Conservation (phyloP, 2,329 filamentous ascomycete species). For the Beauveria asiatica region DNA sequence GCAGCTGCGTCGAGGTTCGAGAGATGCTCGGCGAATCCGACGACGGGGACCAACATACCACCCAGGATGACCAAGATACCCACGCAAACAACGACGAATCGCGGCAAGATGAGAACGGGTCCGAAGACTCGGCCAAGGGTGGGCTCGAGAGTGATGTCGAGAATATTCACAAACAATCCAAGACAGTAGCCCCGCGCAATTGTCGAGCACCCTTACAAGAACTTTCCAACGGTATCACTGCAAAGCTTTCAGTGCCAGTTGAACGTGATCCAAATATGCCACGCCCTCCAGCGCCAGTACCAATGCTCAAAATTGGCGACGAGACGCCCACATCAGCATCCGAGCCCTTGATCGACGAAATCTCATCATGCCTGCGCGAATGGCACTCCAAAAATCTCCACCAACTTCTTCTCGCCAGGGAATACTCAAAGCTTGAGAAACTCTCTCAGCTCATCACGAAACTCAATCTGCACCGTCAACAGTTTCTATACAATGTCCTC, state of each 20-base stretch:
- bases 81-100: constrained; percentile 17
- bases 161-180: constrained; percentile 21
- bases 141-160: constrained; percentile 34
- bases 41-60: constrained; percentile 37
- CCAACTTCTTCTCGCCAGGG: constrained; percentile 73
- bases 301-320: constrained; percentile 95
- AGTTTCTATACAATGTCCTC: constrained; percentile 88
- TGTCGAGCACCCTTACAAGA: constrained; percentile 26
- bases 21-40: constrained; percentile 78
- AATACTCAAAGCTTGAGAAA: constrained; percentile 73
- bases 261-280: constrained; percentile 57
- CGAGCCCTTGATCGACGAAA: constrained; percentile 93
- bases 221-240: constrained; percentile 31
- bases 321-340: constrained; percentile 84
- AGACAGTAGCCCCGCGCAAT: constrained; percentile 15
- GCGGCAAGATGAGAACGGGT: constrained; percentile 23
- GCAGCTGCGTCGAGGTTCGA: constrained; percentile 87
- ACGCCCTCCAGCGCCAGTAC: constrained; percentile 84
- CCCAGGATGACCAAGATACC: constrained; percentile 25
- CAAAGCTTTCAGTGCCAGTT: constrained; percentile 38
- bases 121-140: constrained; percentile 46
- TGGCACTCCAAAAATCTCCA: constrained; percentile 98
- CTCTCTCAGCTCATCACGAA: constrained; percentile 72
- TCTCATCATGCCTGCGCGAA: constrained; percentile 90
- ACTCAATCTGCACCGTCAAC: constrained; percentile 78